phyloP scores from a whole-genome alignment of 2,329 filamentous ascomycete species.

The Aschersonia sp. region DNA sequence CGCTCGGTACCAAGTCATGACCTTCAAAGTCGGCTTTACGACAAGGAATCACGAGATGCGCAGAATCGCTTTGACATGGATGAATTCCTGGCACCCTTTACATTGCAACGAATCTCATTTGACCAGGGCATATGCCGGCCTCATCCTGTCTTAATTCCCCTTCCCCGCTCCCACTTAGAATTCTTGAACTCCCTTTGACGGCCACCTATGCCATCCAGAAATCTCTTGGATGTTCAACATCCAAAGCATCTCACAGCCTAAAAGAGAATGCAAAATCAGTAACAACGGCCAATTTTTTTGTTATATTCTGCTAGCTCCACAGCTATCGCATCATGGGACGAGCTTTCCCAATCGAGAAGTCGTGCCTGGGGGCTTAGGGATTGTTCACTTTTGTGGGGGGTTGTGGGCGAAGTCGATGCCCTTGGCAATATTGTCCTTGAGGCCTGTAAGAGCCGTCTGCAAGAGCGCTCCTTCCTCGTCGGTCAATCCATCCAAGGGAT shows the following conservation, averaged over 20 bases:
- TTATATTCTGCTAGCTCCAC: conserved; percentile 21
- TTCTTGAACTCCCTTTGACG: not conserved
- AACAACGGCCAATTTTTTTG: conserved; percentile 15
- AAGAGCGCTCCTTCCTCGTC: conserved; percentile 84
- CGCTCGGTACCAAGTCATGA: conserved; percentile 51
- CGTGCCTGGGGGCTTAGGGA: conserved; percentile 14
- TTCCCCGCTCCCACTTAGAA: not conserved
- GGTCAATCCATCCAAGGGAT: conserved; percentile 63
- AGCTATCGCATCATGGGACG: conserved; percentile 15
- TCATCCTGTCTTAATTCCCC: no score
- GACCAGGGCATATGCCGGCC: no score
- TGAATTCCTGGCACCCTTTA: not conserved
- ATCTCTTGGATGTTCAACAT: not conserved
- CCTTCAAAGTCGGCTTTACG: not conserved
- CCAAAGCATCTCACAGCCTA: conserved; percentile 19
- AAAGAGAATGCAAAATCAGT: conserved; percentile 20
- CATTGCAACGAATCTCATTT: not conserved
- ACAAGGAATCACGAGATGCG: not conserved
- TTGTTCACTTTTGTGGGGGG: conserved; percentile 71
- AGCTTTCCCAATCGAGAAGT: conserved; percentile 13
- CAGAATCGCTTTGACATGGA: not conserved
- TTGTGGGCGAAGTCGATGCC: conserved; percentile 80
- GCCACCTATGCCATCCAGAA: not conserved
- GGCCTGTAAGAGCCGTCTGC: conserved; percentile 56
- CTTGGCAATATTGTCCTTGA: conserved; percentile 90